Evolutionary conservation across 371 early-diverging fungal species (phyloP).

Genomic region (Mortierella sp.): DNA sequence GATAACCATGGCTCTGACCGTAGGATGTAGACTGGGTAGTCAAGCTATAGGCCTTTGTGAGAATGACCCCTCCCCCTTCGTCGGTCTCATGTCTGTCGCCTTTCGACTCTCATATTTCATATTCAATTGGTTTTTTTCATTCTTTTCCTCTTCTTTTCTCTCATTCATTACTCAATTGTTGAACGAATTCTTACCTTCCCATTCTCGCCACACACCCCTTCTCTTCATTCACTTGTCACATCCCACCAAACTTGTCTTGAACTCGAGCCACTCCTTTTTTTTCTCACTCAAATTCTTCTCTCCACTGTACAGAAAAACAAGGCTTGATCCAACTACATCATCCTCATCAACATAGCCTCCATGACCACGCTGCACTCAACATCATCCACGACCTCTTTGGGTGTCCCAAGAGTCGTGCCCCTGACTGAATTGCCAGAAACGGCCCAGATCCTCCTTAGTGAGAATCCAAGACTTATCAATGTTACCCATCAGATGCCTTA

Average conservation of each 20-base stretch:
- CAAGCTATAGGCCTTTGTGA: too few relatives aligned
- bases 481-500: constrained; percentile 76
- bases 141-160: neutral
- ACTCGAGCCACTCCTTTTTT: neutral
- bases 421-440: constrained; percentile 52
- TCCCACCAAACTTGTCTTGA: neutral
- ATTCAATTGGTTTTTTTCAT: neutral
- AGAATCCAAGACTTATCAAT: constrained; percentile 66
- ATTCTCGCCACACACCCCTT: neutral
- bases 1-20: too few relatives aligned
- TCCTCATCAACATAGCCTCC: constrained; percentile 19
- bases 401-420: constrained; percentile 35
- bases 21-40: too few relatives aligned
- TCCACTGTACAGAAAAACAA: neutral
- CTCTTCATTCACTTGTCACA: neutral
- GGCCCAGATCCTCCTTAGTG: constrained; percentile 38
- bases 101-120: neutral
- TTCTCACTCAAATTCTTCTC: neutral
- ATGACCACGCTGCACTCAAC: constrained; percentile 34
- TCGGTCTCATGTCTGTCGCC: too few relatives aligned
- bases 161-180: neutral
- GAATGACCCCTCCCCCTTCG: too few relatives aligned
- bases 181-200: neutral
- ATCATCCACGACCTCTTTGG: constrained; percentile 37
- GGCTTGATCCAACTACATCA: neutral